Evolutionary conservation across 2,329 filamentous ascomycete genomes (phyloP), one percentile per base, ranked within the genome.

Genomic region (Sporothrix brasiliensis): DNA sequence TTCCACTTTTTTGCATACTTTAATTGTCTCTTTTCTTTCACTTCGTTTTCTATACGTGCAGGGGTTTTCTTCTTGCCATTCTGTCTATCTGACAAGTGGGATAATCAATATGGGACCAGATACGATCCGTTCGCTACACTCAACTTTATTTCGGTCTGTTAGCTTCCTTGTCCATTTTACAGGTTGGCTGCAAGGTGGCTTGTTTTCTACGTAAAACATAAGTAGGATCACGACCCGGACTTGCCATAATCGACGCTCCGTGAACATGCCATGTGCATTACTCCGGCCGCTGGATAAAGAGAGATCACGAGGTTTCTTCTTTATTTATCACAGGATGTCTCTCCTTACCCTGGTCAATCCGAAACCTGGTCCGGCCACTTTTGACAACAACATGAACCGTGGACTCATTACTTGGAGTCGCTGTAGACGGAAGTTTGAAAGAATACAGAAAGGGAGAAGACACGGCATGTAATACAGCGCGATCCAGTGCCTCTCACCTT

Each of bases 341-440:
- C 1, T 16, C 58, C 4, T 16, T 9, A 50, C 65, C 65, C 65
- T 67, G 65, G 65, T 54, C 65, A 50, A 50, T 67, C 50, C 65
- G 65, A 67, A 67, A 67, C 49, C 65, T 44, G 65, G 65, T 67
- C 27, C 65, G 30, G 21, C 34, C 21, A 24, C 21, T 16, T 50
- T 34, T 7, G 30, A 54, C 21, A n/a, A 49, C 24, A 52, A 39
- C n/a, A 2, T 16, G 58, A 68, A 41, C 44, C 61, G 30, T n/a
- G 61, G 61, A 50, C 24, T 16, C 44, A 30, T 50, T n/a, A 66
- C 61, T 30, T 68, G 41, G 34, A 52, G 39, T 49, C 21, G 30
- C 58, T 41, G 58, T 10, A 11, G 41, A 49, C 10, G 34, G 54
- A 13, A n/a, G 53, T 13, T 4, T n/a, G n/a, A 49, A n/a, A 39